These are phyloP conservation scores for Rhodocollybia butyracea DNA, from an alignment of 768 basidiomycete species.

Conservation along the genomic window DNA sequence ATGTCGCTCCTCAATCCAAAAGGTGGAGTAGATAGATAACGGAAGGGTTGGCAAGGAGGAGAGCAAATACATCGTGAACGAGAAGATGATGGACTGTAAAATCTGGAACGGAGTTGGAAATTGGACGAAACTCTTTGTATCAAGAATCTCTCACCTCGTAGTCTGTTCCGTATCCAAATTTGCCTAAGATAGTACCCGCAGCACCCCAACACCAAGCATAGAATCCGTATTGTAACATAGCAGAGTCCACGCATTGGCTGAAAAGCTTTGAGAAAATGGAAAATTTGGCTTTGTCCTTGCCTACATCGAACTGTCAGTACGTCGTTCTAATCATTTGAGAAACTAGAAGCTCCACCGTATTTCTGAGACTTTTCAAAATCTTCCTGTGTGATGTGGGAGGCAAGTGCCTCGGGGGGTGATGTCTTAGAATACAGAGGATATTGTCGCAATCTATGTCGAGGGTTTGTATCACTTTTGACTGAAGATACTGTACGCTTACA, in stretches of 20 bases:
- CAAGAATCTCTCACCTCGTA: slow-evolving; percentile 57
- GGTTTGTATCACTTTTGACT: no score
- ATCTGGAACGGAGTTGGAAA: slow-evolving; percentile 47
- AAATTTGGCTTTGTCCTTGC: slow-evolving; percentile 86
- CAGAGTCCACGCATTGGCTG: slow-evolving; percentile 68
- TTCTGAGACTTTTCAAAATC: slow-evolving; percentile 87
- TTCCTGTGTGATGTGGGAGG: slow-evolving; percentile 60
- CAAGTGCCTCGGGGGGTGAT: slow-evolving; percentile 68
- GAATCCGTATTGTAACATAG: slow-evolving; percentile 69
- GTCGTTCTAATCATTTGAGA: no score
- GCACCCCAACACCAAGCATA: slow-evolving; percentile 81
- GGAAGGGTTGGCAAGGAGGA: slow-evolving; percentile 73
- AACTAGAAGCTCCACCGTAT: no score
- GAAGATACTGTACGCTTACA: slow-evolving; percentile 65
- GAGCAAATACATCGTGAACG: slow-evolving; percentile 59
- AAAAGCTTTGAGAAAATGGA: slow-evolving; percentile 70
- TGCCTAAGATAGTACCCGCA: slow-evolving; percentile 47
- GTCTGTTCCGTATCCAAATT: slow-evolving; percentile 64
- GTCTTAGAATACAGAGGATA: slow-evolving; percentile 80
- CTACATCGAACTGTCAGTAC: no score
- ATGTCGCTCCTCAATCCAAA: slow-evolving; percentile 91
- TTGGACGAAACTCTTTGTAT: no score
- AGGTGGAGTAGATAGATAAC: slow-evolving; percentile 80
- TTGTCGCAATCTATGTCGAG: slow-evolving; percentile 57
- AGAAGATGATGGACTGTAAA: slow-evolving; percentile 77